Base-by-base conservation (phyloP, 495 filamentous ascomycete species). In the Cercophora newfieldiana region DNA sequence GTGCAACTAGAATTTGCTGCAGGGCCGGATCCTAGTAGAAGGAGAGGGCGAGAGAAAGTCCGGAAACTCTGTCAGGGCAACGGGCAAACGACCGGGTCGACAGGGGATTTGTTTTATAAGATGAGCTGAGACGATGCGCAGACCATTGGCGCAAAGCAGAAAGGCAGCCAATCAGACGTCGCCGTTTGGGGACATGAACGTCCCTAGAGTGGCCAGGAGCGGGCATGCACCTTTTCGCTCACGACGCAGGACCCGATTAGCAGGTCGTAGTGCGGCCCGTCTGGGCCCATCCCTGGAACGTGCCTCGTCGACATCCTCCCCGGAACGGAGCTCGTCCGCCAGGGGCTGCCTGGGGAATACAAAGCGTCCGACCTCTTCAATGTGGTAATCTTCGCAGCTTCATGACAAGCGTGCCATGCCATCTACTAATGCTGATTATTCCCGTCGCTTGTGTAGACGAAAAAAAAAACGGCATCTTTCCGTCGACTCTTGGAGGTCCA, bases 141-240 rank as follows among this genome's bases (percentile, higher is more conserved):
- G 24, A 22, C 50, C 24, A 22, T 24, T 26, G 24, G 24, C n/a
- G 21, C 21, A 53, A 53, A 53, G 21, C 50, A 53, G 50, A 53
- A 24, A 53, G 50, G 50, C 50, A 53, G 50, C 50, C 50, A 53
- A 53, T 53, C 50, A 53, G 50, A 14, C 10, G 6, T n/a, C n/a
- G 50, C 4, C 24, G 19, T 53, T 53, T 19, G 10, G 10, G 50
- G 50, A 26, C 21, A 53, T 53, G 21, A 53, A 26, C 10, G 16
- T 24, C 19, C 18, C 37, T 47, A 18, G 37, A 18, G 37, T 47
- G 37, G 50, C 21, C 50, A 24, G 50, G 50, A 44, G 18, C 18
- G 37, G 37, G 37, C 37, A 44, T 14, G 37, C 37, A 44, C 37
- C 10, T 44, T 44, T 44, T 8, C 37, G 10, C 37, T 33, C 4